Percentiles rank a stretch among this genome's conserved stretches.
These are phyloP conservation scores for Taiozyma sp. DNA, from an alignment of 1,139 yeast species.

Conservation along the genomic window DNA sequence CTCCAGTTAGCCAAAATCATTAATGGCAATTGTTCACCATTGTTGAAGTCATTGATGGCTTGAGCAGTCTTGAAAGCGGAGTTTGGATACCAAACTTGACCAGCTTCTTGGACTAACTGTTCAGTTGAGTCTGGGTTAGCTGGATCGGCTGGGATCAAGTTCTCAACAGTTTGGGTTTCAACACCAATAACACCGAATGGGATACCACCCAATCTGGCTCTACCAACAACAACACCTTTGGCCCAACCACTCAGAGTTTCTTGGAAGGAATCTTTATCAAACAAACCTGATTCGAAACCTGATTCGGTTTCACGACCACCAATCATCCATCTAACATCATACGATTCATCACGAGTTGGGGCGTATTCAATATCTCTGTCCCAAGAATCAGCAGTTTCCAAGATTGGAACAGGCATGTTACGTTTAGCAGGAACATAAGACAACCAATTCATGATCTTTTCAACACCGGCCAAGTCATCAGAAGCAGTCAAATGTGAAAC, in stretches of 20 bases:
- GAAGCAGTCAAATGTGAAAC: constrained; percentile 94
- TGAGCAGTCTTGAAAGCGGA: constrained; percentile 98
- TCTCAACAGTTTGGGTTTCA: constrained; percentile 86
- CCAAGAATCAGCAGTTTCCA: constrained; percentile 82
- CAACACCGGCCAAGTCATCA: constrained; percentile 95
- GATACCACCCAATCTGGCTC: constrained; percentile 98
- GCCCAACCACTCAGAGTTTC: constrained; percentile 99
- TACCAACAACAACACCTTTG: constrained; percentile 94
- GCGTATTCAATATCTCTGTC: constrained; percentile 83
- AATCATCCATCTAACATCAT: constrained; percentile 94
- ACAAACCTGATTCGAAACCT: constrained; percentile 82
- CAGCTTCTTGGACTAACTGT: constrained; percentile 86
- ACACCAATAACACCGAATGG: constrained; percentile 98
- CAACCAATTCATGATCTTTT: constrained; percentile 91
- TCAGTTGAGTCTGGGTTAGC: constrained; percentile 96
- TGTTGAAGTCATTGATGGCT: constrained; percentile 94
- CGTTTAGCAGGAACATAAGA: constrained; percentile 93
- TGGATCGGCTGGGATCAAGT: constrained; percentile 93
- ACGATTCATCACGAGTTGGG: constrained; percentile 69
- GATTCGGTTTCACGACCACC: constrained; percentile 68
- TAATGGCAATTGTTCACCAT: constrained; percentile 95
- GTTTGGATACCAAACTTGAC: constrained; percentile 99
- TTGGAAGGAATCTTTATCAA: constrained; percentile 88
- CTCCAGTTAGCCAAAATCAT: constrained; percentile 99
- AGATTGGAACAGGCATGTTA: constrained; percentile 85